These are phyloP conservation scores for Trichoderma citrinoviride DNA, from an alignment of 2,329 filamentous ascomycete genomes.

Conservation along the genomic window DNA sequence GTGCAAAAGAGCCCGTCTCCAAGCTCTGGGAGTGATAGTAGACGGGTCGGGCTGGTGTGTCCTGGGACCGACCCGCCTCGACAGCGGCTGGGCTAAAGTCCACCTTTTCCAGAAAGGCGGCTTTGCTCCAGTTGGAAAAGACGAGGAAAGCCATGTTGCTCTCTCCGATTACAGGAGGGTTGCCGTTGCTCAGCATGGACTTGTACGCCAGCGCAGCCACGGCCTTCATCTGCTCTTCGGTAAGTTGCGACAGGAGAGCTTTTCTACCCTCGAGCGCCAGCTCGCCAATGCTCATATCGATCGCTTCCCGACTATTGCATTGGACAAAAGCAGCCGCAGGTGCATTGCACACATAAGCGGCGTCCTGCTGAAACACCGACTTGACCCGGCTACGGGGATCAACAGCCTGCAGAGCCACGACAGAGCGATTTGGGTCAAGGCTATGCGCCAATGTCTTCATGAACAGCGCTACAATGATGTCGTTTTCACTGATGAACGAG, in stretches of 20 bases:
- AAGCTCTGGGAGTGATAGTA: conserved; percentile 2
- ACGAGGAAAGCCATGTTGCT: not conserved
- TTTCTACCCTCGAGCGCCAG: not conserved
- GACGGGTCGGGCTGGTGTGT: not conserved
- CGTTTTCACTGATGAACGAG: conserved; percentile 5
- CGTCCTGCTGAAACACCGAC: conserved; percentile 1
- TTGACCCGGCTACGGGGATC: conserved; percentile 5
- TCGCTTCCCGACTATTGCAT: not conserved
- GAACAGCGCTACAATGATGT: not conserved
- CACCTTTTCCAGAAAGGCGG: not conserved
- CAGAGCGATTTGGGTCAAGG: not conserved
- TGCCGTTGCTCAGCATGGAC: not conserved
- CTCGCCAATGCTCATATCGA: not conserved
- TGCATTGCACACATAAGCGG: conserved; percentile 8
- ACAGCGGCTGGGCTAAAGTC: conserved; percentile 17
- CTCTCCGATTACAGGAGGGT: not conserved
- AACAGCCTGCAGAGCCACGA: not conserved
- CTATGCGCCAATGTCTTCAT: not conserved
- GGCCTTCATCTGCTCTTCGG: conserved; percentile 13
- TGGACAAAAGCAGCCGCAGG: not conserved
- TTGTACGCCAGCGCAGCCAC: not conserved
- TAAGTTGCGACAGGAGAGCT: not conserved
- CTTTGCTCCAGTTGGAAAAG: conserved; percentile 10
- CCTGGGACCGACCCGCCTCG: not conserved
- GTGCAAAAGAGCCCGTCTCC: not conserved